Evolutionary conservation across 2,329 filamentous ascomycete genomes (phyloP).

Genomic region (Knoxdaviesia proteae): DNA sequence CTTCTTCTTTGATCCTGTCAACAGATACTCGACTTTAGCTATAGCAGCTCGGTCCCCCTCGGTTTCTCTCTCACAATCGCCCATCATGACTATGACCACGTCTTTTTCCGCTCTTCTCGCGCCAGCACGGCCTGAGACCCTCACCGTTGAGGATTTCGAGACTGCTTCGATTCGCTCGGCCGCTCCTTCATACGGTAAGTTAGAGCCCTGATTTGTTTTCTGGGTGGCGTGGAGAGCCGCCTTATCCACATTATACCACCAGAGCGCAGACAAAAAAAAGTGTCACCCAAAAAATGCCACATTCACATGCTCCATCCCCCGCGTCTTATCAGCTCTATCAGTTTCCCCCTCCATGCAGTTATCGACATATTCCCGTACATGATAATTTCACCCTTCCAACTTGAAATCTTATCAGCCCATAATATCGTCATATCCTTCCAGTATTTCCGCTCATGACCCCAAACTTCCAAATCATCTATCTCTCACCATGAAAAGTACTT

Average conservation of each 20-base stretch:
- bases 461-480: too few relatives aligned
- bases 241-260: too few relatives aligned
- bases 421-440: too few relatives aligned
- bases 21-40: not conserved
- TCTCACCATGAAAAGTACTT: too few relatives aligned
- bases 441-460: too few relatives aligned
- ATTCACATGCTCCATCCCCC: not conserved
- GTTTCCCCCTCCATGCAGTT: too few relatives aligned
- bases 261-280: too few relatives aligned
- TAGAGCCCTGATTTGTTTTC: not conserved
- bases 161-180: constrained; percentile 45
- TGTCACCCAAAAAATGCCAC: not conserved
- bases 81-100: not conserved
- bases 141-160: constrained; percentile 37
- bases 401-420: too few relatives aligned
- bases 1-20: not conserved
- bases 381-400: too few relatives aligned
- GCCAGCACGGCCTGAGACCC: constrained; percentile 7
- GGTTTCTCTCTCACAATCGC: not conserved
- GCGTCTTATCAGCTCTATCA: too few relatives aligned
- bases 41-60: not conserved
- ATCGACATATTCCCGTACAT: too few relatives aligned
- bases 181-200: constrained; percentile 46
- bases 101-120: not conserved
- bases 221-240: too few relatives aligned